Evolutionary conservation across 495 filamentous ascomycete genomes (phyloP).

Genomic region (Aspergillus sparsus): DNA sequence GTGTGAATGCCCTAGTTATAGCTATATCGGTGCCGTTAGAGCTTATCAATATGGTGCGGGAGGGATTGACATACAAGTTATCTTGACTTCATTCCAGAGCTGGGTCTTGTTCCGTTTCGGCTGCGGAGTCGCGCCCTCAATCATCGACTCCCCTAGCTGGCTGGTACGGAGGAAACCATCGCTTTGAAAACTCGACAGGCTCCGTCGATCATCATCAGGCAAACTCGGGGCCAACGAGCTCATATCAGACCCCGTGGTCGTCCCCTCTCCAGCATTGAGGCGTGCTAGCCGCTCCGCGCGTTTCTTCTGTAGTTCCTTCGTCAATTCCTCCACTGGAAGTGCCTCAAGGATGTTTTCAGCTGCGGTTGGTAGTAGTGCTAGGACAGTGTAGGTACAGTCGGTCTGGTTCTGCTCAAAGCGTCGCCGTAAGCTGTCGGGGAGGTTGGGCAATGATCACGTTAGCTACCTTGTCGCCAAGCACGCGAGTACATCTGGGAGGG

Average conservation of each 20-base stretch:
- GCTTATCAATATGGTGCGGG: neutral
- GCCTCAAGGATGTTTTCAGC: constrained; percentile 85
- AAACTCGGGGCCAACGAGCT: constrained; percentile 74
- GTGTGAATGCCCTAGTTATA: constrained; percentile 84
- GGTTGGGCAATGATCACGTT: constrained; percentile 12
- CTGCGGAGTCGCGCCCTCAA: constrained; percentile 43
- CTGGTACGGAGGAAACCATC: constrained; percentile 79
- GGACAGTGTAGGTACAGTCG: constrained; percentile 96
- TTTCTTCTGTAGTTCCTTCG: constrained; percentile 89
- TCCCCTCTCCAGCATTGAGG: constrained; percentile 49
- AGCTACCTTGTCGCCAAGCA: constrained; percentile 18
- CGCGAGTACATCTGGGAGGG: constrained; percentile 9
- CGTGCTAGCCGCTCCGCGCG: constrained; percentile 74
- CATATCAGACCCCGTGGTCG: constrained; percentile 55
- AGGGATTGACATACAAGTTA: constrained; percentile 66
- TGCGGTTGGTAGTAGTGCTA: constrained; percentile 89
- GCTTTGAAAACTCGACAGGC: constrained; percentile 72
- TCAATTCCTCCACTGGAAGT: constrained; percentile 84
- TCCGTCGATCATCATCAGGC: constrained; percentile 80
- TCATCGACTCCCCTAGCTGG: constrained; percentile 59
- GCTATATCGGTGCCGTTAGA: constrained; percentile 50
- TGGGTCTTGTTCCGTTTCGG: constrained; percentile 82
- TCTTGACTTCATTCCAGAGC: constrained; percentile 97
- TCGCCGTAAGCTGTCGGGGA: constrained; percentile 85
- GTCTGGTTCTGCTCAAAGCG: constrained; percentile 98